These are phyloP conservation scores for Colletotrichum lini DNA, from an alignment of 2,329 filamentous ascomycete genomes.

Conservation along the genomic window DNA sequence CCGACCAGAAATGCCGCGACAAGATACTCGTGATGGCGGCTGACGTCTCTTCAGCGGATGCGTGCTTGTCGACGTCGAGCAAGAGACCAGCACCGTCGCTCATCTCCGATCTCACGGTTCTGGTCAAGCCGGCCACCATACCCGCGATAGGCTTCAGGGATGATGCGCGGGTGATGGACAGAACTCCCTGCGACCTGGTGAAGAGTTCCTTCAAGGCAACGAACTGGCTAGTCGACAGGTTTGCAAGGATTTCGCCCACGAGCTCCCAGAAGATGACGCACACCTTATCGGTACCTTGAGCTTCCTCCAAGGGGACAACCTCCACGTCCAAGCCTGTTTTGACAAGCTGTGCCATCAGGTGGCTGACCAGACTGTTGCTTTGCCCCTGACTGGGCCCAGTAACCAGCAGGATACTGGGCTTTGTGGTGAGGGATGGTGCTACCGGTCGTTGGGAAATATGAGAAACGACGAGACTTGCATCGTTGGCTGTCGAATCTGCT, in stretches of 20 bases:
- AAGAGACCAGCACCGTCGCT: neutral
- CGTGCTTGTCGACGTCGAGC: neutral
- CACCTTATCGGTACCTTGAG: neutral
- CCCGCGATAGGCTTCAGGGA: neutral
- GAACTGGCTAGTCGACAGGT: neutral
- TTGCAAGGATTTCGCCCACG: neutral
- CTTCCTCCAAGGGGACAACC: neutral
- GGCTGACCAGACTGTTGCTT: neutral
- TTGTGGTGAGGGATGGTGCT: neutral
- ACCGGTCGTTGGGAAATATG: neutral
- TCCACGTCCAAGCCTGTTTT: neutral
- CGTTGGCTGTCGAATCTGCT: neutral
- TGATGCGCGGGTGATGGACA: conserved; percentile 6
- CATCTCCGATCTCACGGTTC: conserved; percentile 4
- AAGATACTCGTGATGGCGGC: neutral
- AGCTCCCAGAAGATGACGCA: conserved; percentile 7
- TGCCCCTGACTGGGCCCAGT: neutral
- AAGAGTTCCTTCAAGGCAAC: neutral
- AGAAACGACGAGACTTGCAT: neutral
- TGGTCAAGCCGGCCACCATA: conserved; percentile 1
- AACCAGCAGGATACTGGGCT: neutral
- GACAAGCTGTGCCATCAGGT: neutral
- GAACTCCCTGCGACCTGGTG: neutral
- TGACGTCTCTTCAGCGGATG: neutral
- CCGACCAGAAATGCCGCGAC: neutral